These are phyloP conservation scores for Penicillium sp. DNA, from an alignment of 2,329 filamentous ascomycete species.

Conservation along the genomic window DNA sequence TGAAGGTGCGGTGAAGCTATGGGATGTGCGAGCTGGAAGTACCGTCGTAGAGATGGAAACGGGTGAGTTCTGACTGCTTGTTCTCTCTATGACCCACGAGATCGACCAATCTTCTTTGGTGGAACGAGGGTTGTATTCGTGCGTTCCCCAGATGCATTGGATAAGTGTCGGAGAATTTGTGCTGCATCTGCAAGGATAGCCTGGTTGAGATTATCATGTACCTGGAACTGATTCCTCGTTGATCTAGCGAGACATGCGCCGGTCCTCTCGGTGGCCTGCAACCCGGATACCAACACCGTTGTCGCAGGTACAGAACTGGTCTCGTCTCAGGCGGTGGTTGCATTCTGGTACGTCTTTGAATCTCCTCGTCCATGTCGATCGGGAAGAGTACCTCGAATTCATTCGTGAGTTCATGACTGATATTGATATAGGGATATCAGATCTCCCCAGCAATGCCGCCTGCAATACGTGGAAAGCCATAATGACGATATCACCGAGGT, in stretches of 20 bases:
- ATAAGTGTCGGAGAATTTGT: slow-evolving; percentile 15
- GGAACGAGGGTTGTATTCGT: neutral
- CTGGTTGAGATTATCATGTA: neutral
- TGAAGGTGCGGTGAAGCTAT: slow-evolving; percentile 39
- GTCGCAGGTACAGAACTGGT: slow-evolving; percentile 53
- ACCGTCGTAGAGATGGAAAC: slow-evolving; percentile 33
- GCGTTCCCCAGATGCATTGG: slow-evolving; percentile 1
- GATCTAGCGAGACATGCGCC: slow-evolving; percentile 44
- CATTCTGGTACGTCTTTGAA: slow-evolving; percentile 46
- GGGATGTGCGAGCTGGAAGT: slow-evolving; percentile 36
- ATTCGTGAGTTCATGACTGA: no score
- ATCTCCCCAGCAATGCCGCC: slow-evolving; percentile 31
- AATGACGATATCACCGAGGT: slow-evolving; percentile 57
- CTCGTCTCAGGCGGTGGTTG: slow-evolving; percentile 39
- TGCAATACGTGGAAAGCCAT: slow-evolving; percentile 44
- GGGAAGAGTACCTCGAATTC: no score
- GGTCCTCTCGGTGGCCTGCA: slow-evolving; percentile 50
- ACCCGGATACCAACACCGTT: slow-evolving; percentile 43
- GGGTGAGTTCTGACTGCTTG: slow-evolving; percentile 25
- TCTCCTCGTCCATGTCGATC: no score
- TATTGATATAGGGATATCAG: slow-evolving; percentile 43
- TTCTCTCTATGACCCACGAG: neutral
- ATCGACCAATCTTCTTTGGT: neutral
- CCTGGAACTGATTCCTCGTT: slow-evolving; percentile 13
- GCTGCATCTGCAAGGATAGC: slow-evolving; percentile 10